A percentile compares a stretch with the other conserved stretches of the same genome.
phyloP scores from a whole-genome alignment of 2,329 filamentous ascomycete genomes.

The Botrytis medusae region DNA sequence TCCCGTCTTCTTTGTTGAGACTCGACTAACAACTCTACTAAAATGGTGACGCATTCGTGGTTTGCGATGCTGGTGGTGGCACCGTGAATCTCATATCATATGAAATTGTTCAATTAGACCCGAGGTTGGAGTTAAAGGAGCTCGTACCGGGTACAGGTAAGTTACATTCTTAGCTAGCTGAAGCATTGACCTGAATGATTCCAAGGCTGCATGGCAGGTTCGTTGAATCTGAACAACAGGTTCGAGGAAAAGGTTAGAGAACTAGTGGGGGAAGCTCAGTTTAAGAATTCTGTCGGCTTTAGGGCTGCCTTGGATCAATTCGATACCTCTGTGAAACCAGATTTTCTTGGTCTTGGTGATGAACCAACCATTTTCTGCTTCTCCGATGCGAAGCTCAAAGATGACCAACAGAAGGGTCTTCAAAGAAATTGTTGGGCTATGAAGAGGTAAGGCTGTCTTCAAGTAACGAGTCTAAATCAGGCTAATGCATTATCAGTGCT shows the following conservation, averaged over 20 bases:
- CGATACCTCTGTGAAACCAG: constrained; percentile 38
- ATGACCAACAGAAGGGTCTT: constrained; percentile 32
- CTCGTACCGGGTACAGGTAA: constrained; percentile 32
- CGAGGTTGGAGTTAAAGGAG: constrained; percentile 34
- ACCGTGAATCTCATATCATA: constrained; percentile 42
- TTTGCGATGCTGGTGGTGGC: constrained; percentile 40
- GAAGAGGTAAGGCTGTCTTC: constrained; percentile 25
- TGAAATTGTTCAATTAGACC: constrained; percentile 27
- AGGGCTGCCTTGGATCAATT: constrained; percentile 39
- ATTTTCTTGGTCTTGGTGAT: constrained; percentile 30
- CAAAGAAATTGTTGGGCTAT: constrained; percentile 28
- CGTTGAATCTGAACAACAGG: constrained; percentile 33
- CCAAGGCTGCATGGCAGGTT: constrained; percentile 34
- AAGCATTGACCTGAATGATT: neutral
- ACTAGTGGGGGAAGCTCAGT: constrained; percentile 34
- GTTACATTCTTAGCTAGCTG: neutral
- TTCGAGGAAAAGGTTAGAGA: constrained; percentile 34
- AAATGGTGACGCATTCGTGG: constrained; percentile 37
- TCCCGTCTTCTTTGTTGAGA: neutral
- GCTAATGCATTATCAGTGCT: constrained; percentile 33
- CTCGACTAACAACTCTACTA: neutral
- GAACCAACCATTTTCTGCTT: constrained; percentile 35
- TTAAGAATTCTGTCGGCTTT: constrained; percentile 33
- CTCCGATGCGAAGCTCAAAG: constrained; percentile 32
- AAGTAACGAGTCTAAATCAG: fast-evolving